These are phyloP conservation scores for Chlorella vulgaris DNA, from an alignment of 139 green algal genomes.

Conservation along the genomic window DNA sequence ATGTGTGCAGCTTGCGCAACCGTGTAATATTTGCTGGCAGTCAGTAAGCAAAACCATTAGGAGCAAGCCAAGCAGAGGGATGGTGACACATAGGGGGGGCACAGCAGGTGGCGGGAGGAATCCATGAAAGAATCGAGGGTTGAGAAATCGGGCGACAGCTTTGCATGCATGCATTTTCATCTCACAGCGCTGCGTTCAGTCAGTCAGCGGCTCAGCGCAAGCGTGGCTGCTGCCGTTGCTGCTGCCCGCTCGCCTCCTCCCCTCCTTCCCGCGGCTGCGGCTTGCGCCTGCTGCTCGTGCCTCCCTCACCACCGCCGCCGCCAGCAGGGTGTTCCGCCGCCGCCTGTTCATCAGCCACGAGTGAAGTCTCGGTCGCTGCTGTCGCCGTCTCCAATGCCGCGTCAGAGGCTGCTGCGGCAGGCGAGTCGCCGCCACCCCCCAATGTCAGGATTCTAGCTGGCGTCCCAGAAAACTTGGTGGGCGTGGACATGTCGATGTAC, in stretches of 20 bases:
- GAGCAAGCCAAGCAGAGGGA: neutral
- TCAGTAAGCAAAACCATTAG: neutral
- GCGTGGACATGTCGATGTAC: constrained; percentile 18
- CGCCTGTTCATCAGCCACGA: too few species aligned
- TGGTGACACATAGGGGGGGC: too few species aligned
- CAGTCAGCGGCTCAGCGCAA: neutral
- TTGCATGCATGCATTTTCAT: too few species aligned
- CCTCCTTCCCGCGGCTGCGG: neutral
- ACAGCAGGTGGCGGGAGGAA: too few species aligned
- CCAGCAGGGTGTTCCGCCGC: neutral
- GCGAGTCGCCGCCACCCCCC: too few species aligned
- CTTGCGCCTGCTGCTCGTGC: neutral
- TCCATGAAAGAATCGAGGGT: too few species aligned
- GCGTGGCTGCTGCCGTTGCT: neutral
- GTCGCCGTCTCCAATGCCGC: too few species aligned
- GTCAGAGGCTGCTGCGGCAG: too few species aligned
- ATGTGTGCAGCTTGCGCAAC: neutral
- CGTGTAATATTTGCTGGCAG: too few species aligned
- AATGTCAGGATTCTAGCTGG: too few species aligned
- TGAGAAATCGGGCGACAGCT: too few species aligned
- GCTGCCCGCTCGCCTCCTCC: neutral
- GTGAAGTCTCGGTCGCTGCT: neutral
- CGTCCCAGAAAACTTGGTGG: neutral
- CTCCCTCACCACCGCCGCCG: neutral
- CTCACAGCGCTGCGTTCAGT: too few species aligned